Percentiles rank a stretch among this genome's conserved stretches.
These are phyloP conservation scores for Scheffersomyces quercinus DNA, from an alignment of 1,139 yeast species.

Conservation along the genomic window DNA sequence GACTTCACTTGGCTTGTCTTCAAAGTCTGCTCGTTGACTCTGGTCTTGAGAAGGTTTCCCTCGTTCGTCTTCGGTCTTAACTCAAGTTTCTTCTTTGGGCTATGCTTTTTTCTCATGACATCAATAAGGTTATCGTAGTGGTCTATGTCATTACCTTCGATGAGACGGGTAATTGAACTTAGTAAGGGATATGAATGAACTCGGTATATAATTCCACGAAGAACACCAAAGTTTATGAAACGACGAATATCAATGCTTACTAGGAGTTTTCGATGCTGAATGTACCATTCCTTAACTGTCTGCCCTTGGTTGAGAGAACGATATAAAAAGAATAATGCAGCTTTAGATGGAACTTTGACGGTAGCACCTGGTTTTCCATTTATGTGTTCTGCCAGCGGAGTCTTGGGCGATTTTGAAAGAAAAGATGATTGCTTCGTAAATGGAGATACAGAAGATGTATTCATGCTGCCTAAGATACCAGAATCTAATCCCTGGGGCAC, in stretches of 20 bases:
- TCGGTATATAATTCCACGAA: slow-evolving; percentile 79
- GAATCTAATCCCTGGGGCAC: not conserved
- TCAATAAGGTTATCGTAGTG: slow-evolving; percentile 32
- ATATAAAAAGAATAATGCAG: slow-evolving; percentile 72
- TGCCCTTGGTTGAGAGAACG: slow-evolving; percentile 78
- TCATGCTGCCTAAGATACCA: not conserved
- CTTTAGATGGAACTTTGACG: slow-evolving; percentile 57
- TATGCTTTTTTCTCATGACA: slow-evolving; percentile 13
- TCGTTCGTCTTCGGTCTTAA: slow-evolving; percentile 2
- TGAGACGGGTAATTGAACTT: slow-evolving; percentile 36
- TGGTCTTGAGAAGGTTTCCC: slow-evolving; percentile 22
- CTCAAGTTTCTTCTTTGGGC: slow-evolving; percentile 5
- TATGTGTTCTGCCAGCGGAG: slow-evolving; percentile 6
- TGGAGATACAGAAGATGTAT: slow-evolving; percentile 12
- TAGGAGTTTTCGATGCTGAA: slow-evolving; percentile 57
- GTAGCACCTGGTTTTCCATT: not conserved
- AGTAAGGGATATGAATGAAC: slow-evolving; percentile 75
- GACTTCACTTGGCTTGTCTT: slow-evolving; percentile 20
- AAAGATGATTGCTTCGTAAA: slow-evolving; percentile 5
- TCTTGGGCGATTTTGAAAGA: slow-evolving; percentile 11
- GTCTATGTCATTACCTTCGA: slow-evolving; percentile 30
- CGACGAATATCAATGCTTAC: slow-evolving; percentile 75
- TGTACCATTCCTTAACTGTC: slow-evolving; percentile 79
- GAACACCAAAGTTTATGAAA: slow-evolving; percentile 82
- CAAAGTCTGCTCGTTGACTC: slow-evolving; percentile 30